Evolutionary conservation across 257 asterid species (phyloP).

Genomic region (Solanum sparsipilum): DNA sequence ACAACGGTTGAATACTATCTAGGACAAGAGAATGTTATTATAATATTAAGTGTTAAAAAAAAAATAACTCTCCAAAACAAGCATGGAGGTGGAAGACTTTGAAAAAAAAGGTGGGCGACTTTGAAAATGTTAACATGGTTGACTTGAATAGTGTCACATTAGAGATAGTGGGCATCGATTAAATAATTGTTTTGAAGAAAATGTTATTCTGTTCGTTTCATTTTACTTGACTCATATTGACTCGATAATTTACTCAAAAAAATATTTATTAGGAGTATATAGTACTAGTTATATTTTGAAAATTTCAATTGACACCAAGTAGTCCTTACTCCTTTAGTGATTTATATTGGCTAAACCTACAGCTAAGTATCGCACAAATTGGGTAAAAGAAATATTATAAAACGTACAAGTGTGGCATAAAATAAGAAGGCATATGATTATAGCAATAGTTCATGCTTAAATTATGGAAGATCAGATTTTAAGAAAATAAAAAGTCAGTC

Average conservation of each 20-base stretch:
- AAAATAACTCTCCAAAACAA: neutral
- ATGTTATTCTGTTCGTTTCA: accelerated
- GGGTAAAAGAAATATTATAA: neutral
- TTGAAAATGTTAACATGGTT: neutral
- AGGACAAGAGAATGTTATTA: neutral
- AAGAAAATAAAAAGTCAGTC: neutral
- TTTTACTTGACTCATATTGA: neutral
- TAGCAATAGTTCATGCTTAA: neutral
- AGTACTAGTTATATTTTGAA: neutral
- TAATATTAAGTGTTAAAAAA: neutral
- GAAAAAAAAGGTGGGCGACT: neutral
- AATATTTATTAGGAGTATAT: neutral
- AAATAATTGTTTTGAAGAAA: neutral
- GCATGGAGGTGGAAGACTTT: neutral
- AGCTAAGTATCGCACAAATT: neutral
- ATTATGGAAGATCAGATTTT: neutral
- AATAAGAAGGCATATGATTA: neutral
- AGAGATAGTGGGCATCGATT: neutral
- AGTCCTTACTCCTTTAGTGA: neutral
- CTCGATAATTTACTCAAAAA: accelerated
- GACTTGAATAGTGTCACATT: neutral
- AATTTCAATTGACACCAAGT: neutral
- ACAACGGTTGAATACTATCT: neutral
- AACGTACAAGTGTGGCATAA: neutral
- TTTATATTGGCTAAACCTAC: neutral